A percentile compares a stretch with the other conserved stretches of the same genome.
Conservation (phyloP, 306 rosid species). For the Vigna hirtella region DNA sequence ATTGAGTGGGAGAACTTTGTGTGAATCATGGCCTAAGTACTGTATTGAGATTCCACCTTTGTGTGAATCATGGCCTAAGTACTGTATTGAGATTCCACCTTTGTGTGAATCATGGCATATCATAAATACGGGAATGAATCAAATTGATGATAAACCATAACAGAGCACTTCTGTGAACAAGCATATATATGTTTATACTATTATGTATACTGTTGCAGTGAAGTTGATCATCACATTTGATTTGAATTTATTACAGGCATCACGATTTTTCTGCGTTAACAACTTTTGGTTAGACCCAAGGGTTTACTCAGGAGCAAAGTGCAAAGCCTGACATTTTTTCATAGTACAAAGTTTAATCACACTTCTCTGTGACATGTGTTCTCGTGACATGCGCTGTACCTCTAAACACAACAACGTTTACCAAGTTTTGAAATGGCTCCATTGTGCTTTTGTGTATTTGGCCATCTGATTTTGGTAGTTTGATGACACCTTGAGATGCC, state of each 20-base stretch:
- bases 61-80: not conserved
- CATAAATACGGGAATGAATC: conserved; percentile 4
- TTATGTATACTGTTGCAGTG: not conserved
- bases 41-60: not conserved
- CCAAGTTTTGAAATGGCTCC: not conserved
- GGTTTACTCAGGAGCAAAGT: conserved; percentile 70
- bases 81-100: not conserved
- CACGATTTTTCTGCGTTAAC: conserved; percentile 63
- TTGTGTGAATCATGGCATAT: not conserved
- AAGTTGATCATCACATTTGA: conserved; percentile 26
- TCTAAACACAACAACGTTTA: not conserved
- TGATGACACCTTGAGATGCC: conserved; percentile 19
- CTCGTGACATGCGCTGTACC: not conserved
- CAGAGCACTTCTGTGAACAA: not conserved
- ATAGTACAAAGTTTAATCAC: not conserved
- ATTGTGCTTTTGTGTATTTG: not conserved
- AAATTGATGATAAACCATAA: not conserved
- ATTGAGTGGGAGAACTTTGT: not conserved
- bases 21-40: not conserved
- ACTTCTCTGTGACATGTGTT: not conserved
- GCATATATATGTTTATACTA: not conserved
- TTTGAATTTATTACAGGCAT: conserved; percentile 61
- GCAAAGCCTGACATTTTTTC: not conserved
- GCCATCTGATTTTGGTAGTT: not conserved
- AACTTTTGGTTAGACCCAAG: conserved; percentile 75